These are phyloP conservation scores for Aegilops speltoides DNA, from an alignment of 176 grass and related monocot species.

Conservation along the genomic window DNA sequence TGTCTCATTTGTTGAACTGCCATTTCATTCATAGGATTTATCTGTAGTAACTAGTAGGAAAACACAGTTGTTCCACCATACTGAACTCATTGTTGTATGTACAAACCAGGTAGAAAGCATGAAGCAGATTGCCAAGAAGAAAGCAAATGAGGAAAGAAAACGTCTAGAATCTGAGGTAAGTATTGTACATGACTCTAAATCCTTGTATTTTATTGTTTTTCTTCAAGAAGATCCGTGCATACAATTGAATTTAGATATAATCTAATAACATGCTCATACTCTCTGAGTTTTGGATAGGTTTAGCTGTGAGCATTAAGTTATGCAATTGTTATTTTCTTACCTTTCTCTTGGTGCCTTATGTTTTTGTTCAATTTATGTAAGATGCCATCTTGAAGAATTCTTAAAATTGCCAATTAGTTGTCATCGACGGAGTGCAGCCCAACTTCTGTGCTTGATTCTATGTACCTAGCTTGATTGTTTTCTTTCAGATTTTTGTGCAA, in stretches of 20 bases:
- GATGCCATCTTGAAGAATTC: not conserved
- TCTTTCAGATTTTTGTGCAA: not conserved
- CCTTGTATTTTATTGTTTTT: not conserved
- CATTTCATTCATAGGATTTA: constrained; percentile 18
- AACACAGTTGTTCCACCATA: not conserved
- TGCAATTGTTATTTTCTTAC: not conserved
- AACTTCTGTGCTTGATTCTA: constrained; percentile 1
- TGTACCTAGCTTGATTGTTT: not conserved
- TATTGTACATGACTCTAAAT: not conserved
- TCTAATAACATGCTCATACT: not conserved
- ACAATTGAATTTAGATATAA: not conserved
- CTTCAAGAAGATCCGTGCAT: not conserved
- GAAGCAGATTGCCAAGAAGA: constrained; percentile 90
- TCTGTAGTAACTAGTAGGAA: not conserved
- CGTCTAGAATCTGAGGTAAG: constrained; percentile 88
- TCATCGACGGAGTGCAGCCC: not conserved
- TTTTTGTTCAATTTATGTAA: not conserved
- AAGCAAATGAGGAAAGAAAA: constrained; percentile 83
- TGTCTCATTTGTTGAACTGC: not conserved
- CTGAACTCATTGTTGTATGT: constrained; percentile 7
- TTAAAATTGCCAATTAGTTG: not conserved
- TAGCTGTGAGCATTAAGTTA: not conserved
- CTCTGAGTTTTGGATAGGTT: not conserved
- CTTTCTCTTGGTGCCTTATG: not conserved
- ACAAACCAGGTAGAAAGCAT: constrained; percentile 75